Evolutionary conservation across 225 moss, liverwort and hornwort species (phyloP), one percentile per base, ranked within the genome.

Genomic region (Bryoerythrophyllum caledonicum): DNA sequence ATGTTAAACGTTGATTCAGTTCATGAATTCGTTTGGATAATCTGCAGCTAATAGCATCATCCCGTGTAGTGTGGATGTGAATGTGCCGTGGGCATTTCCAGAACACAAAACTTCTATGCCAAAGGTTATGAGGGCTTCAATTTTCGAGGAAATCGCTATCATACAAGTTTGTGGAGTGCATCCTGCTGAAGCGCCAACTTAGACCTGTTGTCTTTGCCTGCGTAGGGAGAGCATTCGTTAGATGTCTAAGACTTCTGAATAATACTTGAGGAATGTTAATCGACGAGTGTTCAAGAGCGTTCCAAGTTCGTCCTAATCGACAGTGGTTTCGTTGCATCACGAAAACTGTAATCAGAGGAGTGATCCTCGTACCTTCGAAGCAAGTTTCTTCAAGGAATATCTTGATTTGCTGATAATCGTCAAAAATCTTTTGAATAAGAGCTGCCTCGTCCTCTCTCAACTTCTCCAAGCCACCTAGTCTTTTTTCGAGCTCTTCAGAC

Each of bases 161-260:
- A 78, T 21, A 88, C 87, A 72, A 88, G 75, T 85, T 88, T 85
- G 24, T 85, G 75, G 26, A 88, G 60, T 54, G 82, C 77, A 43
- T 82, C 82, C 60, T 82, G 85, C 53, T 88, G 88, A 69, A 80
- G 75, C 61, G 76, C 80, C 60, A 85, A 67, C 67, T 82, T 88
- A 73, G 88, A 80, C 66, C 88, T 82, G 76, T 74, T 80, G 66
- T 85, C 85, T 76, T 82, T 88, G 73, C 77, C 88, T 88, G 82
- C 26, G 62, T 24, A 57, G 3, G 21, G 16, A 66, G 14, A 23
- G 37, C n/a, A 19, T 37, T 60, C n/a, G 74, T 74, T 59, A 82
- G 68, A 34, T 74, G 8, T 21, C 64, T 49, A 37, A 7, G 40
- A 25, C 54, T 55, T 53, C 2, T 60, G 34, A 65, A 37, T 44